Evolutionary conservation across 352 stramenopile genomes (phyloP).

Genomic region (Phytophthora citricola): DNA sequence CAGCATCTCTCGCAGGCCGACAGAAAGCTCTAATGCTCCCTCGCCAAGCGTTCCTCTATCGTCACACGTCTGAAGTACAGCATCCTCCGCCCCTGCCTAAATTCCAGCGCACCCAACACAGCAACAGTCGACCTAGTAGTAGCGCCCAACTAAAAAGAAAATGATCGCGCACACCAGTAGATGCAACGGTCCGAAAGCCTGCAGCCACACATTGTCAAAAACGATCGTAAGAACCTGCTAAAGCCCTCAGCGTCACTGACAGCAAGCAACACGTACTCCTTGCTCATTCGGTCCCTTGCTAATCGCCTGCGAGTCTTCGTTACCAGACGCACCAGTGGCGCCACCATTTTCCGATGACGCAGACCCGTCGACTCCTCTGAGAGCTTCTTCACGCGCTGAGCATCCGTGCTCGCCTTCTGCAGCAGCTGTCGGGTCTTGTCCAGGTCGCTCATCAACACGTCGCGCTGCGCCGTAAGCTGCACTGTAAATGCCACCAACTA

Average conservation of each 20-base stretch:
- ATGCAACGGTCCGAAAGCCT: slow-evolving; percentile 86
- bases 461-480: slow-evolving; percentile 85
- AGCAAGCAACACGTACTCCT: slow-evolving; percentile 42
- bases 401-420: slow-evolving; percentile 73
- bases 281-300: slow-evolving; percentile 56
- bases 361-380: slow-evolving; percentile 63
- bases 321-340: slow-evolving; percentile 22
- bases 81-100: slow-evolving; percentile 24
- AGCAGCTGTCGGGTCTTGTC: slow-evolving; percentile 81
- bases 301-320: slow-evolving; percentile 46
- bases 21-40: slow-evolving; percentile 39
- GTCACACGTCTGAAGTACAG: slow-evolving; percentile 21
- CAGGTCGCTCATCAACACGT: slow-evolving; percentile 86
- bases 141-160: slow-evolving; percentile 91
- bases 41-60: not conserved
- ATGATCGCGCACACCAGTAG: slow-evolving; percentile 87
- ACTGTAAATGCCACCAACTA: slow-evolving; percentile 90
- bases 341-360: slow-evolving; percentile 74
- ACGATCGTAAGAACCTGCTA: not conserved
- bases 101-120: slow-evolving; percentile 15
- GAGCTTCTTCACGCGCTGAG: slow-evolving; percentile 68
- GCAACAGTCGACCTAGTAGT: slow-evolving; percentile 56
- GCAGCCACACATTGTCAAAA: not conserved
- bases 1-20: slow-evolving; percentile 18
- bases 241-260: too few relatives aligned